phyloP scores from a whole-genome alignment of 2,329 filamentous ascomycete genomes.

The Monosporascus ibericus region DNA sequence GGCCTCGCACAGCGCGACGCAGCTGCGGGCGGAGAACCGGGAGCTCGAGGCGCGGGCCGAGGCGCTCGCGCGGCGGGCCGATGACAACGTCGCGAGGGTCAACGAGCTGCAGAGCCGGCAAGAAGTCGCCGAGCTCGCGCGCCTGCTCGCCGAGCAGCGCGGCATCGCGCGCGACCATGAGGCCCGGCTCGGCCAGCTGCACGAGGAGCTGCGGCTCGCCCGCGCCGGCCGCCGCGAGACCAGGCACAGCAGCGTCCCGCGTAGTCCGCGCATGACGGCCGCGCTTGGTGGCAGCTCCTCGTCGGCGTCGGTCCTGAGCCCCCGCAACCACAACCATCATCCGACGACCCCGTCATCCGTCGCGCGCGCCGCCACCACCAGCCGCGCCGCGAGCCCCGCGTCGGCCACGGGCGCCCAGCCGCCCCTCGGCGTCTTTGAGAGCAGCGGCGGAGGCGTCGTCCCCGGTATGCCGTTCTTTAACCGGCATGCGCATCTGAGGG shows the following conservation, averaged over 20 bases:
- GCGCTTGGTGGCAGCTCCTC: constrained; percentile 16
- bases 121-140: constrained; percentile 28
- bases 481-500: constrained; percentile 8
- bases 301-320: constrained; percentile 38
- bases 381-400: constrained; percentile 46
- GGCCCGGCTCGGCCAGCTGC: constrained; percentile 39
- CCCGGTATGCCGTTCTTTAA: constrained; percentile 12
- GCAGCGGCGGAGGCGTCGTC: constrained; percentile 16
- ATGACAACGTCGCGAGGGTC: constrained; percentile 39
- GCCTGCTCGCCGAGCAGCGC: constrained; percentile 35
- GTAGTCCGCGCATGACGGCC: constrained; percentile 44
- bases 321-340: constrained; percentile 28
- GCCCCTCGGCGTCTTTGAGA: constrained; percentile 19
- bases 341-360: constrained; percentile 6
- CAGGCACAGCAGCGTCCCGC: constrained; percentile 49
- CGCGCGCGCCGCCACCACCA: constrained; percentile 30
- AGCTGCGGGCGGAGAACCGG: constrained; percentile 39
- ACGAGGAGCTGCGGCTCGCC: constrained; percentile 42
- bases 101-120: constrained; percentile 38
- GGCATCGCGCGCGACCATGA: constrained; percentile 44
- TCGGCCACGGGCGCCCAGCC: constrained; percentile 13
- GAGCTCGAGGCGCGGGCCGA: constrained; percentile 39
- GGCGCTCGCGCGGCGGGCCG: constrained; percentile 35
- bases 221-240: constrained; percentile 50
- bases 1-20: constrained; percentile 41